Base-by-base conservation (phyloP, 2,329 filamentous ascomycete genomes). In the Trichoderma atrobrunneum region DNA sequence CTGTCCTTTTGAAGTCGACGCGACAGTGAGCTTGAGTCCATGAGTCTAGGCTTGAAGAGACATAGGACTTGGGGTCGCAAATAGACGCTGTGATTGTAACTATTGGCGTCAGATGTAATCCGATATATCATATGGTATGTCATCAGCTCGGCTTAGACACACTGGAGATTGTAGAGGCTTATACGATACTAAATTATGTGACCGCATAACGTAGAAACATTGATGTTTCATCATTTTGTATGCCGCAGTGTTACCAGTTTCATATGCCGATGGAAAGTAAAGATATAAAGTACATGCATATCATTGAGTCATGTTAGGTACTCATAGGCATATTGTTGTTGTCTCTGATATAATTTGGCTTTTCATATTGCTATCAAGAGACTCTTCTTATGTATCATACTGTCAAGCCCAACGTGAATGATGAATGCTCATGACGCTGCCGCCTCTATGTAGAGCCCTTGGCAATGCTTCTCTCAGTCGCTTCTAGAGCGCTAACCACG, bases 401-500 rank as follows among this genome's bases (percentile, higher is more conserved):
- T 57, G 24, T 30, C 14, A 30, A 28, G 54, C 12, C 26, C 21
- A 54, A 57, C 24, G 8, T 16, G 7, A 3, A 57, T 7, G 54
- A 28, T 28, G 0, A 26, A 7, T 18, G 11, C n/a, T 8, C 12
- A n/a, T 21, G 14, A 10, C 1, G 7, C 18, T 34, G n/a, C 11
- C 14, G 12, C 54, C 21, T 36, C 14, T 16, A 70, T 10, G 21
- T 11, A 16, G 39, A 36, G 5, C 32, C 39, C 32, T 57, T 57
- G n/a, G 18, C 16, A 57, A 79, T 68, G n/a, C 76, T 66, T 57
- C 75, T 70, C 73, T 79, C 78, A 36, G 73, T 65, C 18, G 36
- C 71, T 0, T 67, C 73, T 11, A 79, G 65, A 54, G 76, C 75
- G 57, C 78, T 76, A 39, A 78, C 77, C 48, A 71, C 54, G 7